Percentiles rank a stretch among this genome's conserved stretches.
Conservation (phyloP, 495 filamentous ascomycete genomes). For the Glonium stellatum region DNA sequence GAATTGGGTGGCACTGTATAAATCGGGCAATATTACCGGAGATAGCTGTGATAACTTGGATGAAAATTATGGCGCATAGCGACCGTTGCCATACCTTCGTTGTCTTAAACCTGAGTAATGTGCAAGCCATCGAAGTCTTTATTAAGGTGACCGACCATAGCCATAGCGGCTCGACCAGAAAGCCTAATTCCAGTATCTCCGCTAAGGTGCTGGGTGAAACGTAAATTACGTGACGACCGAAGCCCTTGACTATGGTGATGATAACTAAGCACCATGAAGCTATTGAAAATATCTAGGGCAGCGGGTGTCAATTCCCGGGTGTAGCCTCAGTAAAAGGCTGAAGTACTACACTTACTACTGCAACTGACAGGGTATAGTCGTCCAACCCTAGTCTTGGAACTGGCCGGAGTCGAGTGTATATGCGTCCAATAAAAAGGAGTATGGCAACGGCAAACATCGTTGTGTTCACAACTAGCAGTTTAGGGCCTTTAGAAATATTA, state of each 20-base stretch:
- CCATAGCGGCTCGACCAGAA: slow-evolving; percentile 19
- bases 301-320: background rate
- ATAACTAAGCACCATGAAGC: background rate
- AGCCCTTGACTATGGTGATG: no score
- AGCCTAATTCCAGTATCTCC: no score
- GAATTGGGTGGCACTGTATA: slow-evolving; percentile 31
- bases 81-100: slow-evolving; percentile 21
- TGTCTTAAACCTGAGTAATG: no score
- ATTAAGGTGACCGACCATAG: slow-evolving; percentile 30
- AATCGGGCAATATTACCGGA: slow-evolving; percentile 17
- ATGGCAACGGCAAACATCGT: no score
- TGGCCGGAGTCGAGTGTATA: background rate
- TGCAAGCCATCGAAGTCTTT: slow-evolving; percentile 31
- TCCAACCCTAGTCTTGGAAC: background rate
- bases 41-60: slow-evolving; percentile 24
- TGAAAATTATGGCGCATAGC: slow-evolving; percentile 25
- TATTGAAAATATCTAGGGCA: background rate
- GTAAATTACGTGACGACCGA: background rate
- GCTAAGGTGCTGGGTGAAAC: no score
- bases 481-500: no score
- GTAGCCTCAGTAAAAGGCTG: no score
- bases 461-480: no score
- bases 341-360: background rate
- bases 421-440: background rate
- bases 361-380: background rate